Percentiles rank a stretch among this genome's conserved stretches.
Evolutionary conservation across 2,329 filamentous ascomycete genomes (phyloP).

Genomic region (Talaromyces marneffei): DNA sequence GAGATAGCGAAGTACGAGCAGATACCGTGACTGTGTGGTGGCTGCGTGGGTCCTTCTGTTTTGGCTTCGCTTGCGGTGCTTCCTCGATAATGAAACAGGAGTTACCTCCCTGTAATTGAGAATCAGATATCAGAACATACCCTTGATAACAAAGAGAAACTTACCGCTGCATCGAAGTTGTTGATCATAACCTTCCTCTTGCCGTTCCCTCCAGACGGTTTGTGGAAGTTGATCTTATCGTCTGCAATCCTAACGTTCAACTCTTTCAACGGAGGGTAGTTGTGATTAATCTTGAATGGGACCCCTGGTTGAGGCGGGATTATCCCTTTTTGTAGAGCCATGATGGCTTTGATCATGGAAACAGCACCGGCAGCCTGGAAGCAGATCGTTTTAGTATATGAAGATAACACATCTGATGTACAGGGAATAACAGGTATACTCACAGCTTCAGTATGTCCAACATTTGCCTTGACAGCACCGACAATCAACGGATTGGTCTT

Average conservation of each 20-base stretch:
- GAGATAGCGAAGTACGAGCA: constrained; percentile 46
- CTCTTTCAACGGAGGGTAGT: neutral
- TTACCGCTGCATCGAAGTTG: neutral
- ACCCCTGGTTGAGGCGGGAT: neutral
- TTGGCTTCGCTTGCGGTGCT: constrained; percentile 36
- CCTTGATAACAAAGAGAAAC: neutral
- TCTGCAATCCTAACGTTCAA: constrained; percentile 41
- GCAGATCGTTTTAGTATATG: neutral
- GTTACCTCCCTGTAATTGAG: constrained; percentile 2
- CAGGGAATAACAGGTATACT: neutral
- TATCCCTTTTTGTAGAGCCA: neutral
- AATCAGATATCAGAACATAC: neutral
- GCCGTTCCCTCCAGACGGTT: neutral
- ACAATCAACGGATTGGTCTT: constrained; percentile 23
- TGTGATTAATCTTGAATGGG: constrained; percentile 35
- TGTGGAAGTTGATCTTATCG: constrained; percentile 20
- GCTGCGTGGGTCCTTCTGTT: constrained; percentile 45
- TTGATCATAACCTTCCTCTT: neutral
- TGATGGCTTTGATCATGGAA: neutral
- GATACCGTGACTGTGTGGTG: constrained; percentile 50
- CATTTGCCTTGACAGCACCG: constrained; percentile 27
- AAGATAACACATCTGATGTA: no score
- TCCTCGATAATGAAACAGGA: constrained; percentile 51
- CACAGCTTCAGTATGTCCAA: constrained; percentile 13
- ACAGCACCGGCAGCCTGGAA: neutral